Evolutionary conservation across 305 asterid species (phyloP).

Genomic region (Coffea humblotiana): DNA sequence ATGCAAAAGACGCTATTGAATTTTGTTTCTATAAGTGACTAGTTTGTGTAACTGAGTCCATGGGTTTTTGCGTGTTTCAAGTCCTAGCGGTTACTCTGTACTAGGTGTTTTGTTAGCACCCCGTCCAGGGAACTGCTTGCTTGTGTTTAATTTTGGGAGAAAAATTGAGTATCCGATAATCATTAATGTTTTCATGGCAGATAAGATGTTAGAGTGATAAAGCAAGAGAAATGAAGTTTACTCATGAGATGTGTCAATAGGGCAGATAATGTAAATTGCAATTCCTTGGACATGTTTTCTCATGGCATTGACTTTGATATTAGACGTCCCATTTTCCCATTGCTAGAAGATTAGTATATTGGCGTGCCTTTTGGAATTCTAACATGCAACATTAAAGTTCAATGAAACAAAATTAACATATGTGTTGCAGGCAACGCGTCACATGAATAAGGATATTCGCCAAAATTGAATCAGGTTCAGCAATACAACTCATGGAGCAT

Average conservation of each 20-base stretch:
- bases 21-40: neutral
- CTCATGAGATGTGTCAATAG: neutral
- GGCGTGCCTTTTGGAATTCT: no score
- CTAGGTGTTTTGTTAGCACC: neutral
- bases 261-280: neutral
- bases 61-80: neutral
- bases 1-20: neutral
- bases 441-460: slow-evolving; percentile 13
- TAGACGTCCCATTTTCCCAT: neutral
- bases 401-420: no score
- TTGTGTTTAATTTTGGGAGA: neutral
- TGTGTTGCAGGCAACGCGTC: slow-evolving; percentile 10
- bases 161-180: neutral
- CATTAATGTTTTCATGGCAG: neutral
- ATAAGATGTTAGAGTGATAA: slow-evolving; percentile 1
- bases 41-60: neutral
- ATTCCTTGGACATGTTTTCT: no score
- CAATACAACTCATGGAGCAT: slow-evolving; percentile 30
- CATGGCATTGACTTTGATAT: neutral
- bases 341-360: neutral
- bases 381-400: no score
- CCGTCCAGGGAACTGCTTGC: neutral
- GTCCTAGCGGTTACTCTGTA: neutral
- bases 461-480: slow-evolving; percentile 1
- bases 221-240: neutral